Percentiles rank a stretch among this genome's conserved stretches.
These are phyloP conservation scores for Tulasnella sp. DNA, from an alignment of 768 basidiomycete species.

Conservation along the genomic window DNA sequence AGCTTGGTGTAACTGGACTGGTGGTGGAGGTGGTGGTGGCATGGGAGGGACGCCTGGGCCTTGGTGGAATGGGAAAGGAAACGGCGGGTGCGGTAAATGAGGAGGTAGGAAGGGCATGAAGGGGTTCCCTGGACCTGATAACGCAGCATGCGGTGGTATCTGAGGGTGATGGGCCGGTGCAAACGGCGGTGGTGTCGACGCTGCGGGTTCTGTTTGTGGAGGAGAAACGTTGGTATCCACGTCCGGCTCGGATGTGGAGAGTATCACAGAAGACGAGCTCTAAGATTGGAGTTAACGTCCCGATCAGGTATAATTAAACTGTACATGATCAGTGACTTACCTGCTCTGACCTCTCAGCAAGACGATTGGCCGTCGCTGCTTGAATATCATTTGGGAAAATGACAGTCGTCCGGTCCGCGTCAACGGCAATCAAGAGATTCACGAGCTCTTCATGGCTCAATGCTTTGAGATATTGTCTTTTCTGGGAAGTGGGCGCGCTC, in stretches of 20 bases:
- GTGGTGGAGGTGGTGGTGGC: constrained; percentile 21
- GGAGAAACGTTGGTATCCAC: constrained; percentile 22
- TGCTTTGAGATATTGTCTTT: not conserved
- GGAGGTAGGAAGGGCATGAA: constrained; percentile 20
- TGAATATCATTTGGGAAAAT: constrained; percentile 41
- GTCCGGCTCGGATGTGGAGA: constrained; percentile 18
- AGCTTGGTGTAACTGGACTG: constrained; percentile 29
- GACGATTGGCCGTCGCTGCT: constrained; percentile 49
- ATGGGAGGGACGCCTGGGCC: constrained; percentile 16
- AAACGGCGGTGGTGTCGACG: not conserved
- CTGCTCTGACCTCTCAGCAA: constrained; percentile 21
- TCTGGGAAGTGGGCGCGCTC: not conserved
- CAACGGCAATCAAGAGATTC: constrained; percentile 36
- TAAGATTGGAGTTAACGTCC: not conserved
- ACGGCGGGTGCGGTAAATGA: constrained; percentile 16
- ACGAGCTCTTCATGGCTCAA: constrained; percentile 62
- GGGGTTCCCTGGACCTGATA: constrained; percentile 19
- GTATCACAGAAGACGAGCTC: not conserved
- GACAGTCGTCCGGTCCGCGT: constrained; percentile 57
- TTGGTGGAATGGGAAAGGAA: constrained; percentile 1
- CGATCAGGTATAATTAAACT: constrained; percentile 17
- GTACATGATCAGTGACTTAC: constrained; percentile 17
- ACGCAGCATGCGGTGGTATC: constrained; percentile 11
- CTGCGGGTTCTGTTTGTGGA: constrained; percentile 17
- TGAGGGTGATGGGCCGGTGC: not conserved